These are phyloP conservation scores for Papiliotrema laurentii DNA, from an alignment of 1,284 basidiomycete species.

Conservation along the genomic window DNA sequence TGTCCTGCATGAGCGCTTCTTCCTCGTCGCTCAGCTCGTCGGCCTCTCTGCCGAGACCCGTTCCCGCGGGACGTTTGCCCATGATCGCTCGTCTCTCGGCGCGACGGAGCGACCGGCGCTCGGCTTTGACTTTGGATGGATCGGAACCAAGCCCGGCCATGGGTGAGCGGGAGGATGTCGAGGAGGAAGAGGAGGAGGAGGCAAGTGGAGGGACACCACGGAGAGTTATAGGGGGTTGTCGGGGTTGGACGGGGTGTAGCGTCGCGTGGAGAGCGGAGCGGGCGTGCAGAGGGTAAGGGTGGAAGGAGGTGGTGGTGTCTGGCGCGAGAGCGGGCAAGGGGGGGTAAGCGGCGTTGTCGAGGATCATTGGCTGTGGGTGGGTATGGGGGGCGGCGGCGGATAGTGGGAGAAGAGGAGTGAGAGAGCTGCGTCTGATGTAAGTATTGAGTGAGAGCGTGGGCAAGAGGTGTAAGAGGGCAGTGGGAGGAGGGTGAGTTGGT, in stretches of 20 bases:
- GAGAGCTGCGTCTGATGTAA: neutral
- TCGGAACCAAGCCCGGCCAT: neutral
- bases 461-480: too few relatives aligned
- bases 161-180: neutral
- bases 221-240: neutral
- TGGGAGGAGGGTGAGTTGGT: too few relatives aligned
- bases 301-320: constrained; percentile 27
- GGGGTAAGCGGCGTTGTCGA: constrained; percentile 1
- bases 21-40: constrained; percentile 38
- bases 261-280: constrained; percentile 1
- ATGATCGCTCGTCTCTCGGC: constrained; percentile 28
- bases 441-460: too few relatives aligned
- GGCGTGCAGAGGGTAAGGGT: constrained; percentile 26
- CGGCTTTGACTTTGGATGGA: neutral
- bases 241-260: neutral
- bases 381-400: neutral
- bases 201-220: neutral
- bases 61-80: constrained; percentile 27
- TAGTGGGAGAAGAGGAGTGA: neutral
- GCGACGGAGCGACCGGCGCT: constrained; percentile 7
- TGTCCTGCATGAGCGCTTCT: constrained; percentile 32
- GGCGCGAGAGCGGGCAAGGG: constrained; percentile 15
- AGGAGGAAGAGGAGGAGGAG: neutral
- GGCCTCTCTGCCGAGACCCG: constrained; percentile 24
- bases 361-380: neutral